Conservation (phyloP, 768 basidiomycete genomes). For the Obba rivulosa region DNA sequence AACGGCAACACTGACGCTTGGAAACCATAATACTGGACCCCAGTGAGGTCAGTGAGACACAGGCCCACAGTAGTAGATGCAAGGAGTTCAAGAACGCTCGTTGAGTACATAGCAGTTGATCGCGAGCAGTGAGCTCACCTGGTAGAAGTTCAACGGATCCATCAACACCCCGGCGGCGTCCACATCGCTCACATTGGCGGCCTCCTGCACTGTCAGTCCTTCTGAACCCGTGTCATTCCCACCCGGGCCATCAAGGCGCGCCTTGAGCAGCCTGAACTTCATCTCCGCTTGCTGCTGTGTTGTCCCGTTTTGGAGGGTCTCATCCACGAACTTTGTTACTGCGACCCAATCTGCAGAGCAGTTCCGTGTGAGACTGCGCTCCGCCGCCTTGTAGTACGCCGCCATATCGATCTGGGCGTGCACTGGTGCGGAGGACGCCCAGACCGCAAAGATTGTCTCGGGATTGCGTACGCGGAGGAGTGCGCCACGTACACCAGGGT, state of each 20-base stretch:
- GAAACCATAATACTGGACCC: constrained; percentile 41
- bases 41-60: neutral
- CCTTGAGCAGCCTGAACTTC: constrained; percentile 37
- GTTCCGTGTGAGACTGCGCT: constrained; percentile 43
- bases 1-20: constrained; percentile 39
- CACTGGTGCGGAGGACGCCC: constrained; percentile 47
- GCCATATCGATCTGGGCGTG: constrained; percentile 47
- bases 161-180: constrained; percentile 40
- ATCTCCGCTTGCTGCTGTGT: constrained; percentile 26
- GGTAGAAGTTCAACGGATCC: constrained; percentile 45
- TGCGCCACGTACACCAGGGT: constrained; percentile 42
- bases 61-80: neutral
- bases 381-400: constrained; percentile 45
- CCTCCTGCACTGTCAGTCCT: constrained; percentile 27
- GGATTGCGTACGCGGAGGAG: constrained; percentile 43
- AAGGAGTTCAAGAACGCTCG: neutral
- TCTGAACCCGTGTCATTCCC: constrained; percentile 26
- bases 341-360: constrained; percentile 50
- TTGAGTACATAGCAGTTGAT: neutral
- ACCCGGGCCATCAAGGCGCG: constrained; percentile 32
- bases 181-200: constrained; percentile 32
- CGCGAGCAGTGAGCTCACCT: constrained; percentile 30
- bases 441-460: constrained; percentile 38
- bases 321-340: constrained; percentile 31
- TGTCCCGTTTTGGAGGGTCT: constrained; percentile 23